Percentiles rank a stretch among this genome's conserved stretches.
Evolutionary conservation across 2,329 filamentous ascomycete genomes (phyloP).

Genomic region (Ophiocordyceps polyrhachis-furcata): DNA sequence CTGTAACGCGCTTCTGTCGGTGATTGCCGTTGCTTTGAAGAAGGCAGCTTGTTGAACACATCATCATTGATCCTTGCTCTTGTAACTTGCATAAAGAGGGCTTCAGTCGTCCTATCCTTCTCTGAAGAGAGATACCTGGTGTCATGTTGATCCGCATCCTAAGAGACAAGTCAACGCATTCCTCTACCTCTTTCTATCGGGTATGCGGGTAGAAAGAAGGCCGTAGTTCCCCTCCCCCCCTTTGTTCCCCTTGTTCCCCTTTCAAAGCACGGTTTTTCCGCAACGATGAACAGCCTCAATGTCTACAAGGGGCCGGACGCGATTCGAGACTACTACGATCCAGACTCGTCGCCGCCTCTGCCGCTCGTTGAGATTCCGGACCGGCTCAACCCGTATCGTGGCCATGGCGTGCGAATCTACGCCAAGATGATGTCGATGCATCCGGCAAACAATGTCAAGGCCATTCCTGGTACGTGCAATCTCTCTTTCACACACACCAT

Average conservation of each 20-base stretch:
- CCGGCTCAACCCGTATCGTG: constrained; percentile 34
- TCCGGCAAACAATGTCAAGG: constrained; percentile 46
- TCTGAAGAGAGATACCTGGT: not conserved
- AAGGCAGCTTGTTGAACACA: too few species aligned
- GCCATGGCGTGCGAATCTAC: constrained; percentile 42
- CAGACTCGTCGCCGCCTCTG: constrained; percentile 35
- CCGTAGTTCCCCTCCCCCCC: not conserved
- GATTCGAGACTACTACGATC: constrained; percentile 38
- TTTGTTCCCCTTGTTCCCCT: too few species aligned
- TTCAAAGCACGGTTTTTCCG: constrained; percentile 1
- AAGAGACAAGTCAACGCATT: too few species aligned
- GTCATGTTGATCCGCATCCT: not conserved
- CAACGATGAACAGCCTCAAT: constrained; percentile 21
- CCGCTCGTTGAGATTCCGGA: constrained; percentile 43
- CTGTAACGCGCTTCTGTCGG: not conserved
- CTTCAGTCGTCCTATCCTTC: not conserved
- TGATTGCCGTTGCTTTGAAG: not conserved
- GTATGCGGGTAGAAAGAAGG: not conserved
- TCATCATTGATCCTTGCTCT: too few species aligned
- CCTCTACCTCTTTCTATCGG: not conserved
- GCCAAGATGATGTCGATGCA: constrained; percentile 49
- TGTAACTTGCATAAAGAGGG: not conserved
- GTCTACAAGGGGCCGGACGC: constrained; percentile 39
- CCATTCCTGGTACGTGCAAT: constrained; percentile 29
- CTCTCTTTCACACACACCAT: too few species aligned